Percentiles rank a stretch among this genome's conserved stretches.
Evolutionary conservation across 305 asterid species (phyloP).

Genomic region (Rubia tinctorum): DNA sequence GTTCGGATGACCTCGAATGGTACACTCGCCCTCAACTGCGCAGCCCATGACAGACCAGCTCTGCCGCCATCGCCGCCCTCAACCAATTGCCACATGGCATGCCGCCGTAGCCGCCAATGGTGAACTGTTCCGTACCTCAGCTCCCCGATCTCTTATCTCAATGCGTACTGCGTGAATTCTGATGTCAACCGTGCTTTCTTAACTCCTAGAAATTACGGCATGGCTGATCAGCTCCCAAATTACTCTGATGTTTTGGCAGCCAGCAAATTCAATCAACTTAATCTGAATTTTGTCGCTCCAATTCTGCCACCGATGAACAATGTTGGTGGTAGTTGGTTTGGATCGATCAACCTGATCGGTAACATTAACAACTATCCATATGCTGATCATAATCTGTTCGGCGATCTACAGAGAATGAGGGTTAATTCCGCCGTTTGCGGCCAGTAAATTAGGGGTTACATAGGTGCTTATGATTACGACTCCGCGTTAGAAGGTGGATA

Average conservation of each 20-base stretch:
- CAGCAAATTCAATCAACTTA: not conserved
- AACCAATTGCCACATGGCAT: not conserved
- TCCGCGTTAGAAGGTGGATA: not conserved
- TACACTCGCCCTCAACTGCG: not conserved
- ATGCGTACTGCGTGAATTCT: not conserved
- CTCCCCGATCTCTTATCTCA: not conserved
- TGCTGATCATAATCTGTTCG: not conserved
- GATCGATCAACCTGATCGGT: not conserved
- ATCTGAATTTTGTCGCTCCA: not conserved
- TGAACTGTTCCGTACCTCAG: not conserved
- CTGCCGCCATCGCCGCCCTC: not conserved
- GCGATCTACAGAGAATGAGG: conserved; percentile 30
- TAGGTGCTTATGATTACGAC: too few species aligned
- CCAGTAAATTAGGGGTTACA: conserved; percentile 25
- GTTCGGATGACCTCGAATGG: not conserved
- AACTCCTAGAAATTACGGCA: conserved; percentile 5
- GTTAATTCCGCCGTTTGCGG: conserved; percentile 34
- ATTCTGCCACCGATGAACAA: not conserved
- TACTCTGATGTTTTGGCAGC: not conserved
- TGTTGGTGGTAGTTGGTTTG: not conserved
- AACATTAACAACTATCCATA: not conserved
- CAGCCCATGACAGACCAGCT: not conserved
- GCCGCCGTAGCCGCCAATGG: not conserved
- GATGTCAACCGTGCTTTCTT: too few species aligned
- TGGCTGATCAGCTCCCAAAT: not conserved